Evolutionary conservation across 208 protist genomes (phyloP).

Genomic region (Porcisia hertigi): DNA sequence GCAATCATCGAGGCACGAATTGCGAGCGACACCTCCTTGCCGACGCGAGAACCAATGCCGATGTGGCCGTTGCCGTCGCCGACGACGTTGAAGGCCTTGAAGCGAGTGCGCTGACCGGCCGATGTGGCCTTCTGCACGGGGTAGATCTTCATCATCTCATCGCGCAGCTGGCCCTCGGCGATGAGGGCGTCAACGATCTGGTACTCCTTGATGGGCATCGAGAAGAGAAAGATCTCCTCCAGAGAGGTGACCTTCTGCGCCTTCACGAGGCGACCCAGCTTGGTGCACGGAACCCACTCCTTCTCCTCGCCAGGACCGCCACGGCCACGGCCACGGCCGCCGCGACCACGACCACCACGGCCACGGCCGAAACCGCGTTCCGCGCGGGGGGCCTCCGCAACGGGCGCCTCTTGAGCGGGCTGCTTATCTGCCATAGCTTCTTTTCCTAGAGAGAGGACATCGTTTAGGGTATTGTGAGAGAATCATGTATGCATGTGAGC

Average conservation of each 20-base stretch:
- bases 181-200: slow-evolving; percentile 99
- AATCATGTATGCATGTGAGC: background rate
- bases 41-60: slow-evolving; percentile 98
- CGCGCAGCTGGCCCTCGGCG: slow-evolving; percentile 66
- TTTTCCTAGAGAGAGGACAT: background rate
- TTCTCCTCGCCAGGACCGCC: slow-evolving; percentile 13
- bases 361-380: slow-evolving; percentile 16
- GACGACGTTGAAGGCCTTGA: slow-evolving; percentile 99
- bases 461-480: background rate
- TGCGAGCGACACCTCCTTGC: slow-evolving; percentile 99
- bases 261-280: slow-evolving; percentile 9
- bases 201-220: slow-evolving; percentile 99
- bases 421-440: slow-evolving; percentile 31
- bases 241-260: slow-evolving; percentile 95
- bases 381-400: slow-evolving; percentile 11
- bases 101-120: slow-evolving; percentile 99
- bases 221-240: slow-evolving; percentile 99
- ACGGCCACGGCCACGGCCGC: slow-evolving; percentile 18
- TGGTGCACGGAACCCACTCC: slow-evolving; percentile 7
- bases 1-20: slow-evolving; percentile 98
- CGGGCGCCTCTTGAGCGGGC: slow-evolving; percentile 21
- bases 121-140: slow-evolving; percentile 99
- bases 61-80: slow-evolving; percentile 98
- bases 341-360: slow-evolving; percentile 3
- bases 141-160: slow-evolving; percentile 98